phyloP scores from a whole-genome alignment of 2,329 filamentous ascomycete genomes.

The Talaromyces marneffei region DNA sequence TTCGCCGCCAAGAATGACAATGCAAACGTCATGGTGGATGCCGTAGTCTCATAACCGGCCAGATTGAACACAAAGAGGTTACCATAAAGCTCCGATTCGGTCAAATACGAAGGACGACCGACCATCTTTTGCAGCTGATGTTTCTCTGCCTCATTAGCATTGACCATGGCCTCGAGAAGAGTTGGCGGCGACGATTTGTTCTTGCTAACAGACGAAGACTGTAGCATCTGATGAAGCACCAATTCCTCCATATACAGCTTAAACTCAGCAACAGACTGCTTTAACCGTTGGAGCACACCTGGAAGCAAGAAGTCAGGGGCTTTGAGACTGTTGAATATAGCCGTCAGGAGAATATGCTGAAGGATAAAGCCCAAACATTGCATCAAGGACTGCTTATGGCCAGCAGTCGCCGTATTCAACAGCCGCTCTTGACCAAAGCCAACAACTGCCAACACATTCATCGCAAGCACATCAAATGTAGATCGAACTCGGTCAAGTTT shows the following conservation, averaged over 20 bases:
- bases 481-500: background rate
- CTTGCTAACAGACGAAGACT: background rate
- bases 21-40: conserved; percentile 17
- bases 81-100: conserved; percentile 32
- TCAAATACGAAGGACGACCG: conserved; percentile 16
- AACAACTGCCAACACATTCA: background rate
- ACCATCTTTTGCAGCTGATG: background rate
- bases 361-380: background rate
- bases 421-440: background rate
- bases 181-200: background rate
- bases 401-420: background rate
- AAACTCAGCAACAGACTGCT: background rate
- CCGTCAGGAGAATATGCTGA: background rate
- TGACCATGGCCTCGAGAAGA: background rate
- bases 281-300: background rate
- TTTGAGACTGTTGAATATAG: background rate
- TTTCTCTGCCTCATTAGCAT: background rate
- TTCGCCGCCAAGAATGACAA: conserved; percentile 17
- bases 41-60: conserved; percentile 33
- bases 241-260: background rate
- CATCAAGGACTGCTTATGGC: background rate
- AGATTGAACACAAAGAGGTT: conserved; percentile 42
- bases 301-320: background rate
- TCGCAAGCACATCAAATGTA: background rate
- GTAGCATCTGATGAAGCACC: background rate